Percentiles rank a stretch among this genome's conserved stretches.
Evolutionary conservation across 225 moss, liverwort and hornwort genomes (phyloP).

Genomic region (Pleurozium schreberi): DNA sequence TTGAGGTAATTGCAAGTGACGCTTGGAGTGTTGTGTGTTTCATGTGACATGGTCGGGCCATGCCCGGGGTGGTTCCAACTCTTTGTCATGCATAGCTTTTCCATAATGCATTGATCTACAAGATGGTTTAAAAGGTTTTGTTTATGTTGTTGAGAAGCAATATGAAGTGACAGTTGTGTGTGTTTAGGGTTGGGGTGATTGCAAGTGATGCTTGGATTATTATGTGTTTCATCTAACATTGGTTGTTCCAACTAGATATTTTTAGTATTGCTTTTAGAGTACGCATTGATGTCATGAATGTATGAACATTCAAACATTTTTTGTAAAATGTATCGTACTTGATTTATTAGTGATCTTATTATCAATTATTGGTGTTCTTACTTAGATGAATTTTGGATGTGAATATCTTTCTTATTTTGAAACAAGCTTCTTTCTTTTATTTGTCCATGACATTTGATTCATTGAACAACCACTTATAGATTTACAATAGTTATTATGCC

Average conservation of each 20-base stretch:
- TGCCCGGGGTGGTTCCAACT: accelerated
- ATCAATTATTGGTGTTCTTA: background rate
- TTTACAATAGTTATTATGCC: accelerated
- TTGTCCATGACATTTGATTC: background rate
- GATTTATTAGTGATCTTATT: accelerated
- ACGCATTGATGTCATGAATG: background rate
- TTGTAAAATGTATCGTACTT: background rate
- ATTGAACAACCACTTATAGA: background rate
- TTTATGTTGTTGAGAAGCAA: background rate
- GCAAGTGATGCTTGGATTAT: background rate
- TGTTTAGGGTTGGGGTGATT: background rate
- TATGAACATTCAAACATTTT: accelerated
- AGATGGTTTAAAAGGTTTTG: background rate
- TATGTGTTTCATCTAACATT: accelerated
- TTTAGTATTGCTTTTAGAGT: background rate
- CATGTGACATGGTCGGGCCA: accelerated
- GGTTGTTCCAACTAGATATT: background rate
- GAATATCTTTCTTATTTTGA: background rate
- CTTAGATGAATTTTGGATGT: accelerated
- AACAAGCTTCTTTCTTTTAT: background rate
- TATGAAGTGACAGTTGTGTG: background rate
- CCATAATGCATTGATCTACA: background rate
- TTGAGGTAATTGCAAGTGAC: background rate
- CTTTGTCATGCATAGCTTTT: accelerated
- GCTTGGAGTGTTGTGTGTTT: accelerated